Conservation (phyloP, 2,329 filamentous ascomycete genomes). For the Cytospora piceicola region DNA sequence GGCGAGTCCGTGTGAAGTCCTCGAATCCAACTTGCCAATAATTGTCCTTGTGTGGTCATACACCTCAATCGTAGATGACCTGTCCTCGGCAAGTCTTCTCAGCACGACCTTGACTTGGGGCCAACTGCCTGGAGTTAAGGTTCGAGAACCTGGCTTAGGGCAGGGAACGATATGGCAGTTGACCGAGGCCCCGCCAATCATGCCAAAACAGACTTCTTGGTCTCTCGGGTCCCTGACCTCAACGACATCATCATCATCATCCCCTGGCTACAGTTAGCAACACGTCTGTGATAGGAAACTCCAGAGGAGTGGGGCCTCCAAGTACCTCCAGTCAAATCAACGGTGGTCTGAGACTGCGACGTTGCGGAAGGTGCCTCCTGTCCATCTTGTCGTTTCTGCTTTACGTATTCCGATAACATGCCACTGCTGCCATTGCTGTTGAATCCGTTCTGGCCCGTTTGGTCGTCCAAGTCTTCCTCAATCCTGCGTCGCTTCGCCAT, state of each 20-base stretch:
- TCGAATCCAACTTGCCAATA: slow-evolving; percentile 76
- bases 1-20: slow-evolving; percentile 68
- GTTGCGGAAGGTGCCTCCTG: slow-evolving; percentile 32
- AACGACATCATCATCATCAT: slow-evolving; percentile 62
- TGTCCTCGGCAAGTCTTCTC: slow-evolving; percentile 59
- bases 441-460: slow-evolving; percentile 45
- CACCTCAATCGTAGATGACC: slow-evolving; percentile 67
- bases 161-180: slow-evolving; percentile 70
- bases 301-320: neutral
- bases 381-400: slow-evolving; percentile 58
- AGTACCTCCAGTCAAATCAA: slow-evolving; percentile 62
- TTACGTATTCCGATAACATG: slow-evolving; percentile 69
- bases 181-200: slow-evolving; percentile 69
- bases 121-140: slow-evolving; percentile 65
- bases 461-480: slow-evolving; percentile 46
- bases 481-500: slow-evolving; percentile 70
- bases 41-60: slow-evolving; percentile 71
- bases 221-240: slow-evolving; percentile 63
- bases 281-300: neutral
- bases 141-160: slow-evolving; percentile 65
- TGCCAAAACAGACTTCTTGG: slow-evolving; percentile 81
- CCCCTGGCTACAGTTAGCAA: slow-evolving; percentile 39
- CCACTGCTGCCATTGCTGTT: slow-evolving; percentile 52
- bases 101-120: slow-evolving; percentile 76
- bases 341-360: slow-evolving; percentile 41